These are phyloP conservation scores for Gynandropsis gynandra DNA, from an alignment of 345 rosid genomes.

Conservation along the genomic window DNA sequence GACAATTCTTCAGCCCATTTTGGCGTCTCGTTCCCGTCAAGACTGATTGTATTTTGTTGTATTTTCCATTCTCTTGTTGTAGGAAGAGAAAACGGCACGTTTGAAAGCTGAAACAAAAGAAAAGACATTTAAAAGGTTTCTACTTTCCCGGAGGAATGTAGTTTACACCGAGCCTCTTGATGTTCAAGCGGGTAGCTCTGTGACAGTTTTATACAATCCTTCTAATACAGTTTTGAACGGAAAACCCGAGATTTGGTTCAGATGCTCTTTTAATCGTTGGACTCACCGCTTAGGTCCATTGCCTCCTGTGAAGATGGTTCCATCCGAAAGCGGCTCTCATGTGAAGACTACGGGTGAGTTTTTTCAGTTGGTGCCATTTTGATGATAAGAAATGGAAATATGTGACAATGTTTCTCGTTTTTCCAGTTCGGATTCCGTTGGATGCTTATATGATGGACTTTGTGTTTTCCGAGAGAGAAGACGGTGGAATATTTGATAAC, in stretches of 20 bases:
- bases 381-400: neutral
- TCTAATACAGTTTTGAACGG: slow-evolving; percentile 72
- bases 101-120: slow-evolving; percentile 74
- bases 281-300: slow-evolving; percentile 66
- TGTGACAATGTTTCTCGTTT: slow-evolving; percentile 19
- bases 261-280: slow-evolving; percentile 93
- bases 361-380: slow-evolving; percentile 9
- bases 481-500: slow-evolving; percentile 80
- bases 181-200: slow-evolving; percentile 65
- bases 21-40: slow-evolving; percentile 5
- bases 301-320: slow-evolving; percentile 79
- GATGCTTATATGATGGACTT: slow-evolving; percentile 96
- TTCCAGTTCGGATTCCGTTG: slow-evolving; percentile 79
- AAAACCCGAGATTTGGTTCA: slow-evolving; percentile 83
- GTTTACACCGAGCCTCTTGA: slow-evolving; percentile 85
- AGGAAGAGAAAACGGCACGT: slow-evolving; percentile 60
- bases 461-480: slow-evolving; percentile 88
- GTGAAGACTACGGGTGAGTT: slow-evolving; percentile 57
- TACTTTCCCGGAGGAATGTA: slow-evolving; percentile 72
- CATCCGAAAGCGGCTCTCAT: slow-evolving; percentile 44
- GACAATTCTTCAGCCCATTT: no score
- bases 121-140: slow-evolving; percentile 59
- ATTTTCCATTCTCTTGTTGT: slow-evolving; percentile 22
- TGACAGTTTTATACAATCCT: slow-evolving; percentile 73
- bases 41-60: neutral